Conservation (phyloP, 2,329 filamentous ascomycete genomes). For the Fonsecaea multimorphosa region DNA sequence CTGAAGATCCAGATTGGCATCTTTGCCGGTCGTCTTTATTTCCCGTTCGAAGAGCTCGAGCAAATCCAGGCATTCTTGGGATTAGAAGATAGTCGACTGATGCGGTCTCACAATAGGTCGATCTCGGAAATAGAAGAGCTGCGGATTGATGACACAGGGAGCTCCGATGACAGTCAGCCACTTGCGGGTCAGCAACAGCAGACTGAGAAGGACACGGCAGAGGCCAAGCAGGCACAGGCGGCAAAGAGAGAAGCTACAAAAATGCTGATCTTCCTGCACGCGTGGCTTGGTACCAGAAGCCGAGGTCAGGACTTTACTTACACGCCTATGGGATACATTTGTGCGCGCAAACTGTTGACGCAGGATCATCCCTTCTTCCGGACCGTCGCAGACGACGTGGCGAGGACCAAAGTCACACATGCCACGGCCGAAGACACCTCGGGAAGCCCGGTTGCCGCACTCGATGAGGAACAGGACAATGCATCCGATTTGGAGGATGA, state of each 20-base stretch:
- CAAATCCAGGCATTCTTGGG: slow-evolving; percentile 25
- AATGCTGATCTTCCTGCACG: slow-evolving; percentile 43
- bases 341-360: slow-evolving; percentile 41
- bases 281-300: slow-evolving; percentile 43
- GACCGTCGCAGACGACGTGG: neutral
- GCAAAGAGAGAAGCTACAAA: slow-evolving; percentile 25
- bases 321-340: slow-evolving; percentile 47
- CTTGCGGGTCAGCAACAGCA: neutral
- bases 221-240: slow-evolving; percentile 11
- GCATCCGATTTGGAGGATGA: slow-evolving; percentile 19
- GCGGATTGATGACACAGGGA: neutral
- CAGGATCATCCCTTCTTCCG: slow-evolving; percentile 43
- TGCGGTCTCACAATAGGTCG: neutral
- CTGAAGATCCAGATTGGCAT: slow-evolving; percentile 25
- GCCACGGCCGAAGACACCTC: neutral
- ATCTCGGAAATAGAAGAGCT: slow-evolving; percentile 1
- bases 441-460: neutral
- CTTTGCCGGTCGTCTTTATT: slow-evolving; percentile 31
- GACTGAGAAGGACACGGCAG: neutral
- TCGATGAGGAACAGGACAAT: slow-evolving; percentile 11
- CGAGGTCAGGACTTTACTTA: slow-evolving; percentile 45
- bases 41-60: slow-evolving; percentile 41
- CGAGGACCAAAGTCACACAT: neutral
- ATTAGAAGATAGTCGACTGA: slow-evolving; percentile 1
- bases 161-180: neutral